phyloP scores from a whole-genome alignment of 2,329 filamentous ascomycete genomes.

The Talaromyces pinophilus region DNA sequence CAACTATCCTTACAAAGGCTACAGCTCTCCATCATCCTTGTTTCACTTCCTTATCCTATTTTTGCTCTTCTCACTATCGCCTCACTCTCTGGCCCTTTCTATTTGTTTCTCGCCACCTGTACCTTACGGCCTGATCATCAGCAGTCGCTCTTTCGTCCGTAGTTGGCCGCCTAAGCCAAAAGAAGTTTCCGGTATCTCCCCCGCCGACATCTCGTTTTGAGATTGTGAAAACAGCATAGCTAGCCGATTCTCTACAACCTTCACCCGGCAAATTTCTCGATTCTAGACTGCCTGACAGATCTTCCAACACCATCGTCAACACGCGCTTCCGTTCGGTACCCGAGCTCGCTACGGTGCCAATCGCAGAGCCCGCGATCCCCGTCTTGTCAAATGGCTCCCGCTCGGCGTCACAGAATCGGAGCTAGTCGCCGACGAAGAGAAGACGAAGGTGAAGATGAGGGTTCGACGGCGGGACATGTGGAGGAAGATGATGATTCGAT shows the following conservation, averaged over 20 bases:
- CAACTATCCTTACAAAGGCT: background rate
- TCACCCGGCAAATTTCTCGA: background rate
- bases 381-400: conserved; percentile 42
- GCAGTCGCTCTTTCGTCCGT: conserved; percentile 11
- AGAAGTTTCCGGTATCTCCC: conserved; percentile 19
- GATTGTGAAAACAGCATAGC: background rate
- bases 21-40: conserved; percentile 4
- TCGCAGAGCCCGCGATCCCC: conserved; percentile 8
- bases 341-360: conserved; percentile 18
- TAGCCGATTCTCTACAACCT: background rate
- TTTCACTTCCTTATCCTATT: background rate
- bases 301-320: background rate
- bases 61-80: background rate
- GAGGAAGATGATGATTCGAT: conserved; percentile 60
- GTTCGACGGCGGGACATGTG: conserved; percentile 51
- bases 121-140: conserved; percentile 12
- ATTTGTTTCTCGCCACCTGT: conserved; percentile 3
- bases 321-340: conserved; percentile 19
- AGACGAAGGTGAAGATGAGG: conserved; percentile 54
- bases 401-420: conserved; percentile 44
- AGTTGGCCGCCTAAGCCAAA: conserved; percentile 15
- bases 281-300: background rate
- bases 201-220: conserved; percentile 7
- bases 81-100: background rate
- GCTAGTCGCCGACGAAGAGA: conserved; percentile 49